Conservation (phyloP, 2,329 filamentous ascomycete genomes). For the Pezicula radicicola region DNA sequence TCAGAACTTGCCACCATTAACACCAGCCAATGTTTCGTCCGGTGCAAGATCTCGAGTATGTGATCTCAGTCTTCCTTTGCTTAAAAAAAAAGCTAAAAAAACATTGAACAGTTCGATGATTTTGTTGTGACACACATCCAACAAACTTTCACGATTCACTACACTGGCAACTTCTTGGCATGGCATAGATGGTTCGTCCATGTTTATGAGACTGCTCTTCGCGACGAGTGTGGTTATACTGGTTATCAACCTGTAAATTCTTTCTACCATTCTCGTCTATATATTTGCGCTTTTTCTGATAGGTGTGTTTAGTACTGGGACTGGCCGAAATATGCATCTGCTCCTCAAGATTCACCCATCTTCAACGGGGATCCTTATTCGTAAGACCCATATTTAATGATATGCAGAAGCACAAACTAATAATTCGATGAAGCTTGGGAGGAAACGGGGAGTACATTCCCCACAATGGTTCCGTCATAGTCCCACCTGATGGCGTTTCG, state of each 20-base stretch:
- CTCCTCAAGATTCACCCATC: slow-evolving; percentile 19
- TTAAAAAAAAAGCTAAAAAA: not conserved
- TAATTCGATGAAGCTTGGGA: slow-evolving; percentile 26
- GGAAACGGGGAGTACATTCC: slow-evolving; percentile 39
- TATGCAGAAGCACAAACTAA: too few relatives aligned
- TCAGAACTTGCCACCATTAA: not conserved
- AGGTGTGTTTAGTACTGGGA: not conserved
- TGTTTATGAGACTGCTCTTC: slow-evolving; percentile 36
- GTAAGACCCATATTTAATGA: not conserved
- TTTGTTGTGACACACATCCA: slow-evolving; percentile 31
- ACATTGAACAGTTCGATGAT: slow-evolving; percentile 25
- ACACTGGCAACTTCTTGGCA: slow-evolving; percentile 30
- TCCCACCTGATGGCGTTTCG: slow-evolving; percentile 3
- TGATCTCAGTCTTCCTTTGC: not conserved
- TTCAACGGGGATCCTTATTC: slow-evolving; percentile 49
- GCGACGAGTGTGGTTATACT: slow-evolving; percentile 36
- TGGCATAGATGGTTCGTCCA: slow-evolving; percentile 41
- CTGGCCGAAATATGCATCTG: not conserved
- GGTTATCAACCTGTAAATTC: slow-evolving; percentile 17
- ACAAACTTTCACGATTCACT: slow-evolving; percentile 18
- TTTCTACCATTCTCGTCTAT: not conserved
- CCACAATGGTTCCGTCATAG: slow-evolving; percentile 16
- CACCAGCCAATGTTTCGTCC: not conserved
- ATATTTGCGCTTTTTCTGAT: not conserved
- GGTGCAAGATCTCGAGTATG: not conserved